phyloP scores from a whole-genome alignment of 768 basidiomycete genomes.

The Trichaptum fuscoviolaceum region DNA sequence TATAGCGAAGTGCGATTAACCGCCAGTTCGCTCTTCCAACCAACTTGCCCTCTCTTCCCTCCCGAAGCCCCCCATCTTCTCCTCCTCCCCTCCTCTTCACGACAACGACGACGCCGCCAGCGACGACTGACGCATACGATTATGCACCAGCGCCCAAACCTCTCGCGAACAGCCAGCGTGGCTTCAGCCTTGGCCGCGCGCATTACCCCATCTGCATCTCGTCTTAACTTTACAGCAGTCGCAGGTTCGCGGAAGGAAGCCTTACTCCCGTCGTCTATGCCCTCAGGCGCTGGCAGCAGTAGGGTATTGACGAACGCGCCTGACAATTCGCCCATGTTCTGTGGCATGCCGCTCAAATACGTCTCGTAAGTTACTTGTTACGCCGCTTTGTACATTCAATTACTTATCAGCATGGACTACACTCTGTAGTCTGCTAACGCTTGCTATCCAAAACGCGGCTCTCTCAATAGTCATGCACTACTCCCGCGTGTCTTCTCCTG shows the following conservation, averaged over 20 bases:
- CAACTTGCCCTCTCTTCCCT: not conserved
- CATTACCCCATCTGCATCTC: not conserved
- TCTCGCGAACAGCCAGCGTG: not conserved
- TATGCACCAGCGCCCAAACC: not conserved
- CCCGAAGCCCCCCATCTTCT: not conserved
- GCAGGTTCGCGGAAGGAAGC: not conserved
- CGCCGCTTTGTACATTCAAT: not conserved
- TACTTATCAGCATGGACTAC: not conserved
- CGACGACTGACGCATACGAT: not conserved
- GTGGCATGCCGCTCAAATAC: conserved; percentile 74
- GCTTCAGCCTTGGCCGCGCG: not conserved
- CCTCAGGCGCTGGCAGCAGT: not conserved
- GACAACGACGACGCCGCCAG: not conserved
- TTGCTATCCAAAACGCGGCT: conserved; percentile 88
- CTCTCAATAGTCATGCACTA: conserved; percentile 96
- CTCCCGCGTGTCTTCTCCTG: conserved; percentile 77
- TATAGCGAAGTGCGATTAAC: not conserved
- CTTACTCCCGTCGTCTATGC: not conserved
- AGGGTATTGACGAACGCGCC: not conserved
- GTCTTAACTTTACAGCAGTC: not conserved
- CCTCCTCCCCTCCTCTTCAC: not conserved
- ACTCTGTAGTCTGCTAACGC: conserved; percentile 59
- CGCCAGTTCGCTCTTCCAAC: not conserved
- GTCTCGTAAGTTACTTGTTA: conserved; percentile 54
- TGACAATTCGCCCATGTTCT: conserved; percentile 45